Evolutionary conservation across 2,329 filamentous ascomycete species (phyloP), one percentile per base, ranked within the genome.

Genomic region (Nemania sp.): DNA sequence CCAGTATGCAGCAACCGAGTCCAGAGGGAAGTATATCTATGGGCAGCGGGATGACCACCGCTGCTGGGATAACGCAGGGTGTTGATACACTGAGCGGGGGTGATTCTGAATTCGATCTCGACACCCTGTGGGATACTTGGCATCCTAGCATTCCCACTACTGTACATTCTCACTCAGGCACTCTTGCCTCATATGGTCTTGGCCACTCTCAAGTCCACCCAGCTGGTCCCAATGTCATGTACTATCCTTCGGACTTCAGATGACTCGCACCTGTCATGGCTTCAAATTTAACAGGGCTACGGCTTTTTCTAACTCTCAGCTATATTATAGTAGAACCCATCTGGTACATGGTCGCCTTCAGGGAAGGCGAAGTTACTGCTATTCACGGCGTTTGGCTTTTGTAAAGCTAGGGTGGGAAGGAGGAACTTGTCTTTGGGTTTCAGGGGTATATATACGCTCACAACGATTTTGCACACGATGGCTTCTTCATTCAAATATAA

Each of bases 1-100:
- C 68, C 5, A 62, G 62, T 39, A 64, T 72, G 20, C 72, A 73
- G 51, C 71, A 73, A 50, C 71, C 71, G 6, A 73, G 71, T 35
- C 71, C 72, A 7, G 71, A 74, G 40, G 71, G 66, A 34, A 72
- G 66, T 17, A 59, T 70, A 9, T 68, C 71, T 13, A 53, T 71
- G 40, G 69, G 62, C 50, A 68, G 63, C 40, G 66, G 63, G 12
- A 64, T 70, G 20, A 65, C 67, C 11, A 45, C 60, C 2, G 46
- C 63, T 12, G 63, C 62, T 15, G 61, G 65, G 17, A 60, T 71
- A 51, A 53, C 63, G 2, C 67, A 67, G 10, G 59, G 60, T 12
- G 67, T 70, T 18, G 72, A 73, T 46, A 11, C 55, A 2, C 55
- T 69, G 6, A 64, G 67, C 18, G 71, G 69, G 6, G 66, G 65